A percentile compares a stretch with the other conserved stretches of the same genome.
Evolutionary conservation across 2,329 filamentous ascomycete species (phyloP).

Genomic region (Colletotrichum liaoningense): DNA sequence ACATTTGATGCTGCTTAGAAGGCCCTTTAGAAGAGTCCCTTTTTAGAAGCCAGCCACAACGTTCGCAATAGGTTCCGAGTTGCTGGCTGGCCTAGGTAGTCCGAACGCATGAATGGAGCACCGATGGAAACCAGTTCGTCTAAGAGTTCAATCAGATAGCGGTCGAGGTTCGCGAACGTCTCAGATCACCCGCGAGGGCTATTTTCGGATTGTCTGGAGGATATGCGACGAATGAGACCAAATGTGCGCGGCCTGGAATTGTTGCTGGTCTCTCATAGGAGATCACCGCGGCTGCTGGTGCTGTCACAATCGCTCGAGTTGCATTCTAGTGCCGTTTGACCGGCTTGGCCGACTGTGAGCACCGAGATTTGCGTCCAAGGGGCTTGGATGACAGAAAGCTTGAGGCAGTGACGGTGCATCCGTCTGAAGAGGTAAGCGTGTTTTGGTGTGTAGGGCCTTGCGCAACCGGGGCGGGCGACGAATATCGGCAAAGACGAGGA

Average conservation of each 20-base stretch:
- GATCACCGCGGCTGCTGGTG: background rate
- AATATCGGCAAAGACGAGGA: background rate
- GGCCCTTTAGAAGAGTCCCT: background rate
- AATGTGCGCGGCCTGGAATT: background rate
- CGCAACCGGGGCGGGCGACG: background rate
- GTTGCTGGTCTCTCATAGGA: background rate
- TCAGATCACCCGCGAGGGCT: slow-evolving; percentile 29
- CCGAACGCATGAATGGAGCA: slow-evolving; percentile 25
- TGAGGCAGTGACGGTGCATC: slow-evolving; percentile 9
- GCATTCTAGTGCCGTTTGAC: slow-evolving; percentile 4
- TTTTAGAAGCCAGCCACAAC: slow-evolving; percentile 22
- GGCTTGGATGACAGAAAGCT: slow-evolving; percentile 31
- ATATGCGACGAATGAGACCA: slow-evolving; percentile 18
- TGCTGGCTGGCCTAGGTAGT: background rate
- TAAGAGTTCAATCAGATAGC: slow-evolving; percentile 5
- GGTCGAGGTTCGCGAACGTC: slow-evolving; percentile 26
- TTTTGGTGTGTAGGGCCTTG: slow-evolving; percentile 1
- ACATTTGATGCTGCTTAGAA: slow-evolving; percentile 2
- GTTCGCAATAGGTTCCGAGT: background rate
- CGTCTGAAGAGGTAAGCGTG: slow-evolving; percentile 18
- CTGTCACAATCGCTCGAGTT: background rate
- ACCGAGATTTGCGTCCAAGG: background rate
- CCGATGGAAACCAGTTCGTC: slow-evolving; percentile 22
- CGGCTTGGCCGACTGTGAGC: slow-evolving; percentile 9
- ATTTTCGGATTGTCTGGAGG: slow-evolving; percentile 19